Conservation (phyloP, 2,329 filamentous ascomycete genomes). For the Ceratocystis albifundus region DNA sequence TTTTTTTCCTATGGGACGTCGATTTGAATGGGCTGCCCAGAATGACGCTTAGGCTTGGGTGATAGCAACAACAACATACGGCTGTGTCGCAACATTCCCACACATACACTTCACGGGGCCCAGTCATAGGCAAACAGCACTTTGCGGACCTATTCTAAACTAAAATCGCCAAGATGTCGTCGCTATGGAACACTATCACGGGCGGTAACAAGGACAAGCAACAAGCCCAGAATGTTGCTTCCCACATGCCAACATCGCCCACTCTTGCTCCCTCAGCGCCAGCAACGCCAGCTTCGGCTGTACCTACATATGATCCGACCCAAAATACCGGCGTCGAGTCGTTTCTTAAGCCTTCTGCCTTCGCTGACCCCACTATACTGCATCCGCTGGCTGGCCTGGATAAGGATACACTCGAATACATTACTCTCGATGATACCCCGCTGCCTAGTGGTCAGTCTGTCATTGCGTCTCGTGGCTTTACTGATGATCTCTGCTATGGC, state of each 20-base stretch:
- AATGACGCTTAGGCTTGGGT: constrained; percentile 13
- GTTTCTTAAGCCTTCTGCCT: constrained; percentile 65
- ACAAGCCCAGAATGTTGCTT: constrained; percentile 32
- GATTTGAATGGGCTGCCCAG: neutral
- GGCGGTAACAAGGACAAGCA: constrained; percentile 41
- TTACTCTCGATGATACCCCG: constrained; percentile 82
- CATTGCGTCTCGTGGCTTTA: constrained; percentile 90
- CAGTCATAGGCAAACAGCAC: neutral
- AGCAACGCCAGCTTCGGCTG: constrained; percentile 40
- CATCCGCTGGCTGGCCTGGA: constrained; percentile 91
- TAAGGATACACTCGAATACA: constrained; percentile 86
- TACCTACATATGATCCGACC: constrained; percentile 56
- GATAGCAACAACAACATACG: constrained; percentile 7
- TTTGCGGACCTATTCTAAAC: constrained; percentile 4
- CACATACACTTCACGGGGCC: neutral
- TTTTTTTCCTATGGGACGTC: constrained; percentile 20
- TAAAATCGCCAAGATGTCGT: constrained; percentile 36
- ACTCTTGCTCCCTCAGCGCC: constrained; percentile 32
- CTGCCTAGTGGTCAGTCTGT: constrained; percentile 77
- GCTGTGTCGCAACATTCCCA: constrained; percentile 7
- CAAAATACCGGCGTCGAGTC: constrained; percentile 70
- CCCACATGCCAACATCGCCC: constrained; percentile 19
- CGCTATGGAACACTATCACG: constrained; percentile 51
- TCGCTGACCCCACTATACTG: constrained; percentile 76
- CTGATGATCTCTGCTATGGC: constrained; percentile 95